Evolutionary conservation across 805 yeast species (phyloP), one percentile per base, ranked within the genome.

Genomic region (Saccharomycopsis synnaedendra): DNA sequence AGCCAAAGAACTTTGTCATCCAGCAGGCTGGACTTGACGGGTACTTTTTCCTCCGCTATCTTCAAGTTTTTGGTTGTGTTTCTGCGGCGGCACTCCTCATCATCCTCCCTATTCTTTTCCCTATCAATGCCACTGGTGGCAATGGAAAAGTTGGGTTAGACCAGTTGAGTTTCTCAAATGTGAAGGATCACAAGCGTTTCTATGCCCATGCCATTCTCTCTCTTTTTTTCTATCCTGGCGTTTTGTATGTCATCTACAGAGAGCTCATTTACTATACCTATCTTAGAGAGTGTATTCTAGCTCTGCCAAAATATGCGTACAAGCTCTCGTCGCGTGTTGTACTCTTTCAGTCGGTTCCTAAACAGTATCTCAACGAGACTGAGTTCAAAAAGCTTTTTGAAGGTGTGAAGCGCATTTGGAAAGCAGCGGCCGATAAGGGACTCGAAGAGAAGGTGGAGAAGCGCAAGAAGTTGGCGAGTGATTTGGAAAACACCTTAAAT

Each of bases 21-120:
- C 80, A 82, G 55, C 94, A 90, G 58, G 82, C 93, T 27, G 97
- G 97, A 11, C 61, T 90, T n/a, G 97, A 90, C 61, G 97, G 96
- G 4, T 90, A 85, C 67, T 81, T 93, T 60, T 90, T 89, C 62
- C 65, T 88, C 52, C 72, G 98, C 55, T 93, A 84, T 60, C 63
- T 93, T 32, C 71, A 75, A 44, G 58, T 83, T 36, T 67, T 86
- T 53, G 67, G 75, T 8, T 51, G 67, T 4, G 60, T 78, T 39
- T 76, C 80, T 49, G 69, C 78, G 1, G 65, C 78, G 41, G 84
- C 85, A 4, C 62, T 77, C 47, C 32, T 74, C 3, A 56, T 78
- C 32, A 66, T 78, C 5, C 78, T 75, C 71, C 80, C 83, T 5
- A 72, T 90, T 44, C 66, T 90, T 47, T 70, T 93, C n/a, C 93